These are phyloP conservation scores for Populus hybrid DNA, from an alignment of 441 rosid species.

Conservation along the genomic window DNA sequence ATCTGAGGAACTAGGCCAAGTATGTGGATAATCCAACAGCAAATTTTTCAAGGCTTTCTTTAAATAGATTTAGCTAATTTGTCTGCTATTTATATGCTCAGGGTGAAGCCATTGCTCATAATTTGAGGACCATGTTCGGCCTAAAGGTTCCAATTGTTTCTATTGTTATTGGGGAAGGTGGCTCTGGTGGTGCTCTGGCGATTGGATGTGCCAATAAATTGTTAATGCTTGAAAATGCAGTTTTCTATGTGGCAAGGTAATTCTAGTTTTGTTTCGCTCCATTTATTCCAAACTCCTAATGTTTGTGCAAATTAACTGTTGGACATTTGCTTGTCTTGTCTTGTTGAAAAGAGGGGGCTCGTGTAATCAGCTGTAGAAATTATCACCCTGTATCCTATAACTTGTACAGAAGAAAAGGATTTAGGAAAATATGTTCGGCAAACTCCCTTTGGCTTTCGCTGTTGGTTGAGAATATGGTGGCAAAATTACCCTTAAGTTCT, in stretches of 20 bases:
- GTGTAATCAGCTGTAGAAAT: neutral
- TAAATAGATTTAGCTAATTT: slow-evolving; percentile 18
- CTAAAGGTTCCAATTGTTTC: slow-evolving; percentile 86
- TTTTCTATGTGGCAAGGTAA: slow-evolving; percentile 95
- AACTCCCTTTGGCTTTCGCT: neutral
- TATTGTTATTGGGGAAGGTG: slow-evolving; percentile 97
- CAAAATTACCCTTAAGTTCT: neutral
- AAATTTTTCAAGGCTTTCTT: slow-evolving; percentile 8
- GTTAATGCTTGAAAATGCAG: slow-evolving; percentile 90
- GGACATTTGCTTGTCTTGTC: neutral
- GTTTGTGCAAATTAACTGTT: neutral
- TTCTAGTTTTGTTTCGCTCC: neutral
- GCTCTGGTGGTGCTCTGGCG: slow-evolving; percentile 97
- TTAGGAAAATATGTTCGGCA: neutral
- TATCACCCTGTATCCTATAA: neutral
- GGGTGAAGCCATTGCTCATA: slow-evolving; percentile 97
- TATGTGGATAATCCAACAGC: slow-evolving; percentile 20
- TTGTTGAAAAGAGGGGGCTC: neutral
- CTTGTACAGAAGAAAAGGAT: neutral
- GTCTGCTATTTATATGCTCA: slow-evolving; percentile 26
- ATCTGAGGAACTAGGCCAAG: slow-evolving; percentile 91
- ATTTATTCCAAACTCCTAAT: neutral
- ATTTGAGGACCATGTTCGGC: slow-evolving; percentile 89
- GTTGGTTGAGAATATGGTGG: neutral
- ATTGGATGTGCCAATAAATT: slow-evolving; percentile 87